Percentiles rank a stretch among this genome's conserved stretches.
Conservation (phyloP, 345 rosid genomes). For the Eutrema japonicum region DNA sequence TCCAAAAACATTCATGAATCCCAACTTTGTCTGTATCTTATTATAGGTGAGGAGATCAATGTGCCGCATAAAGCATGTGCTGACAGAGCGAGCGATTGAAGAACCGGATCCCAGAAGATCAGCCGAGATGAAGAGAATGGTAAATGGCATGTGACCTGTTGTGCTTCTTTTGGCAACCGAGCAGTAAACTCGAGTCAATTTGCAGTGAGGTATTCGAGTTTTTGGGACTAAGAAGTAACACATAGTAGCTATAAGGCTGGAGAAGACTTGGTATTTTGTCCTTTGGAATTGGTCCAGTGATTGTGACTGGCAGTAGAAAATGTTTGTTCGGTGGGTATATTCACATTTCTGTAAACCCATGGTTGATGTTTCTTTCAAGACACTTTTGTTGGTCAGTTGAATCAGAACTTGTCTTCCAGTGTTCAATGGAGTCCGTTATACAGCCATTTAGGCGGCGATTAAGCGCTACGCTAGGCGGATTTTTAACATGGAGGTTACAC, state of each 20-base stretch:
- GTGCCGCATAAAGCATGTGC: conserved; percentile 88
- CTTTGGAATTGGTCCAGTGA: conserved; percentile 2
- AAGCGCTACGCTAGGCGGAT: too few relatives aligned
- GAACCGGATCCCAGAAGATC: conserved; percentile 85
- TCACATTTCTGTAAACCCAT: conserved; percentile 10
- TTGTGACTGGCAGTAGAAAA: conserved; percentile 11
- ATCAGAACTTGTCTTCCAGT: conserved; percentile 2
- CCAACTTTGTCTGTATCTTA: too few relatives aligned
- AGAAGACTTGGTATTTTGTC: conserved; percentile 5
- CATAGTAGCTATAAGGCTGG: neutral
- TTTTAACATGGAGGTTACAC: too few relatives aligned
- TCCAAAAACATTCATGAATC: neutral
- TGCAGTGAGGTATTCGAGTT: neutral
- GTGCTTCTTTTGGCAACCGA: neutral
- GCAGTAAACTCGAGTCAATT: neutral
- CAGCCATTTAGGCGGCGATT: too few relatives aligned
- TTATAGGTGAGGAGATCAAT: conserved; percentile 77
- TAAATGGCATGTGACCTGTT: conserved; percentile 67
- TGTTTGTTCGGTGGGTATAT: conserved; percentile 16
- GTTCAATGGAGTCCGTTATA: neutral
- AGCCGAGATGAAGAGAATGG: conserved; percentile 89
- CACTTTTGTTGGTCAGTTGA: conserved; percentile 7
- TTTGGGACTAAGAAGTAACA: conserved; percentile 6
- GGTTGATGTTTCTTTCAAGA: conserved; percentile 18
- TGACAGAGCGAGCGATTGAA: conserved; percentile 83